Evolutionary conservation across 1,284 basidiomycete genomes (phyloP).

Genomic region (Ceratobasidium sp.): DNA sequence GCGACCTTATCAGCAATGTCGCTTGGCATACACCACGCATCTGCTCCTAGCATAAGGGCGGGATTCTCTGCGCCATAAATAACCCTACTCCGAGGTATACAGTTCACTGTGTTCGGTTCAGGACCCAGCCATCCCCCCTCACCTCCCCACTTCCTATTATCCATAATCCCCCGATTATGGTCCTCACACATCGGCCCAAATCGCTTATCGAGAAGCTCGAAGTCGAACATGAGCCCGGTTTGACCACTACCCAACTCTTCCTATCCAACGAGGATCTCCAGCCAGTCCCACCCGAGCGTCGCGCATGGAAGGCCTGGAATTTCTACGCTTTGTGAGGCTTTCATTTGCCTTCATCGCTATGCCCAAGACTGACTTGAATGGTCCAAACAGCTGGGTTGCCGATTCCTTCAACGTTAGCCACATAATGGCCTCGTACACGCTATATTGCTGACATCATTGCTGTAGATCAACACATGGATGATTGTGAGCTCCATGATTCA

Average conservation of each 20-base stretch:
- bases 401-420: slow-evolving; percentile 86
- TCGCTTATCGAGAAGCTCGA: slow-evolving; percentile 60
- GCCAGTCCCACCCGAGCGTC: slow-evolving; percentile 69
- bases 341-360: slow-evolving; percentile 9
- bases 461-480: slow-evolving; percentile 69
- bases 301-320: slow-evolving; percentile 73
- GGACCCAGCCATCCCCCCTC: slow-evolving; percentile 15
- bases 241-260: slow-evolving; percentile 67
- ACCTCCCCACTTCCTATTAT: neutral
- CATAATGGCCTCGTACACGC: slow-evolving; percentile 61
- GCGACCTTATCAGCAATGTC: slow-evolving; percentile 39
- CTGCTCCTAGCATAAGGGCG: neutral
- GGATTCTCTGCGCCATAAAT: slow-evolving; percentile 27
- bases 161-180: slow-evolving; percentile 16
- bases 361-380: slow-evolving; percentile 28
- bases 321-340: slow-evolving; percentile 72
- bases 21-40: slow-evolving; percentile 1
- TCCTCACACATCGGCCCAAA: slow-evolving; percentile 26
- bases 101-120: slow-evolving; percentile 30
- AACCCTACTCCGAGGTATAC: neutral
- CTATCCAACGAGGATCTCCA: slow-evolving; percentile 73
- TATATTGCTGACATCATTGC: slow-evolving; percentile 38
- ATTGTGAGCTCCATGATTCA: slow-evolving; percentile 82
- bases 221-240: slow-evolving; percentile 65
- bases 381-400: slow-evolving; percentile 74